Conservation (phyloP, 805 yeast species). For the Teunomyces pallodes region DNA sequence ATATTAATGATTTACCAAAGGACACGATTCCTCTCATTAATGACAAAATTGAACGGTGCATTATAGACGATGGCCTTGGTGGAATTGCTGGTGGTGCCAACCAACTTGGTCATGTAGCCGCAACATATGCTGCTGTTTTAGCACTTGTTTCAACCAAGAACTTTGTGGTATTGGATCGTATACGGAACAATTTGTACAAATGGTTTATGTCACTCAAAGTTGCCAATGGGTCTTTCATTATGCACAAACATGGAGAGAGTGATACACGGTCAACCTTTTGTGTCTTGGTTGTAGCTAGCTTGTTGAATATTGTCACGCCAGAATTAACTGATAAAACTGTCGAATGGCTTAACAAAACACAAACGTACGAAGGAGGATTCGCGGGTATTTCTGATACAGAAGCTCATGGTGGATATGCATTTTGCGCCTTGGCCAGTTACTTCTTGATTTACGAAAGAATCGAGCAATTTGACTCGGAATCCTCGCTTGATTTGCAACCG, state of each 20-base stretch:
- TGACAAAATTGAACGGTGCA: slow-evolving; percentile 23
- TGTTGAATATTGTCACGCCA: slow-evolving; percentile 61
- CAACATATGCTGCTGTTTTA: slow-evolving; percentile 74
- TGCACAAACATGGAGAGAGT: slow-evolving; percentile 76
- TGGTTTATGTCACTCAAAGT: slow-evolving; percentile 71
- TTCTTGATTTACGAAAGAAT: slow-evolving; percentile 44
- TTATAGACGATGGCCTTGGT: slow-evolving; percentile 31
- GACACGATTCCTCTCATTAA: slow-evolving; percentile 25
- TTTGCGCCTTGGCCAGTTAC: slow-evolving; percentile 74
- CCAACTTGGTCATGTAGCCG: slow-evolving; percentile 81
- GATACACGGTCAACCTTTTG: slow-evolving; percentile 89
- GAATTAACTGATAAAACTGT: slow-evolving; percentile 53
- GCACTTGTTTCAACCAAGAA: slow-evolving; percentile 56
- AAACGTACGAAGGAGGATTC: slow-evolving; percentile 94
- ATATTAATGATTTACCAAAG: slow-evolving; percentile 20
- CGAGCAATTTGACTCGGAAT: slow-evolving; percentile 14
- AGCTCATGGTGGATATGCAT: slow-evolving; percentile 97
- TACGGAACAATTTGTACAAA: slow-evolving; percentile 42
- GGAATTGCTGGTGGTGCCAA: slow-evolving; percentile 87
- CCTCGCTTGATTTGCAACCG: slow-evolving; percentile 38
- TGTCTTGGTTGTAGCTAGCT: slow-evolving; percentile 68
- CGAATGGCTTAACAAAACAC: slow-evolving; percentile 68
- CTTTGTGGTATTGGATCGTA: slow-evolving; percentile 23
- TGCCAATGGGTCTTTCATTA: slow-evolving; percentile 70
- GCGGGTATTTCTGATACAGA: slow-evolving; percentile 77